Evolutionary conservation across 257 asterid species (phyloP).

Genomic region (Mitragyna speciosa): DNA sequence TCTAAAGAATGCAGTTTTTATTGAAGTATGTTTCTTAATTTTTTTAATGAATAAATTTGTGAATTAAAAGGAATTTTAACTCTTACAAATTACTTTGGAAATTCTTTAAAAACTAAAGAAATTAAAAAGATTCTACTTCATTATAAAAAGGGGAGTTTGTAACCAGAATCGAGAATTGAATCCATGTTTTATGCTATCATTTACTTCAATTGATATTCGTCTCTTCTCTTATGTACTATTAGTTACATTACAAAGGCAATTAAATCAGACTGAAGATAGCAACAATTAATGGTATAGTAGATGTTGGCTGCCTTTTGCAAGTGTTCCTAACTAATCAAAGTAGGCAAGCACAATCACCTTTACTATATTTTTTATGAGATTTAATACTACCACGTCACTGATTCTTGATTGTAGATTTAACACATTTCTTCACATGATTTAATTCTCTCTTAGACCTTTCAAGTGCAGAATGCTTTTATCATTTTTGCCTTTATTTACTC

Average conservation of each 20-base stretch:
- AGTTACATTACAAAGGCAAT: conserved; percentile 13
- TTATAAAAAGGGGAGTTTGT: too few species aligned
- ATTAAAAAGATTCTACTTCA: too few species aligned
- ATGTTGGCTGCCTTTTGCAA: neutral
- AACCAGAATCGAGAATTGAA: too few species aligned
- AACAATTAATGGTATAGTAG: neutral
- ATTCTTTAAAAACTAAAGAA: too few species aligned
- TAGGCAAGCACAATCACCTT: neutral
- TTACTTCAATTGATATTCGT: neutral
- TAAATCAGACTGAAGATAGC: conserved; percentile 15
- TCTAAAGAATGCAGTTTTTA: too few species aligned
- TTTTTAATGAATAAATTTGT: too few species aligned
- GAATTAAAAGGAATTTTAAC: too few species aligned
- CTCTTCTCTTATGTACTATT: neutral
- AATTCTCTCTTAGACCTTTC: neutral
- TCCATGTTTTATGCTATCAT: neutral
- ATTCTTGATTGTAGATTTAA: neutral
- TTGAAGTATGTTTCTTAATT: too few species aligned
- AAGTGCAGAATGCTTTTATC: neutral
- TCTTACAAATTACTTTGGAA: too few species aligned
- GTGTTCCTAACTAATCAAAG: neutral
- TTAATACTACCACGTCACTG: neutral
- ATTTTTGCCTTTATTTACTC: neutral
- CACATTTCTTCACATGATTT: neutral
- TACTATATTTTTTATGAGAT: neutral